A percentile compares a stretch with the other conserved stretches of the same genome.
Evolutionary conservation across 768 basidiomycete species (phyloP).

Genomic region (Amanita muscaria): DNA sequence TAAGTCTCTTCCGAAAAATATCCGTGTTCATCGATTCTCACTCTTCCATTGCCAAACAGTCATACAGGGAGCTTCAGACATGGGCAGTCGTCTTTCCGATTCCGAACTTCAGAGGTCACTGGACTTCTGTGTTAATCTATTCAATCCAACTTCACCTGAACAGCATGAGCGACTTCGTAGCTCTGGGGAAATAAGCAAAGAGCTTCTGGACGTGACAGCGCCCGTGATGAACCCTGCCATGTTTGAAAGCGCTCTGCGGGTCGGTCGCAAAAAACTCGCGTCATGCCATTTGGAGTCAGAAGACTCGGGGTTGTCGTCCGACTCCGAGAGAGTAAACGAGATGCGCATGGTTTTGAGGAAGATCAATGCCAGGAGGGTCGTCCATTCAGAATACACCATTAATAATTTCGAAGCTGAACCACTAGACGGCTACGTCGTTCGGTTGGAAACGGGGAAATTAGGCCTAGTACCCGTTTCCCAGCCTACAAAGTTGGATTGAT

Average conservation of each 20-base stretch:
- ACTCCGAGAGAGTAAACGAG: constrained; percentile 30
- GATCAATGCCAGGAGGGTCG: constrained; percentile 60
- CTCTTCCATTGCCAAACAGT: constrained; percentile 31
- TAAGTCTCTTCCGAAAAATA: constrained; percentile 17
- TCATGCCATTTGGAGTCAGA: constrained; percentile 14
- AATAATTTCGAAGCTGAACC: constrained; percentile 63
- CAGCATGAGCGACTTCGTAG: constrained; percentile 37
- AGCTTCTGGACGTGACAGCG: constrained; percentile 44
- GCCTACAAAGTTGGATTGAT: not conserved
- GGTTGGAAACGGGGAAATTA: constrained; percentile 44
- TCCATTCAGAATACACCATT: constrained; percentile 59
- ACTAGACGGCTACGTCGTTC: constrained; percentile 49
- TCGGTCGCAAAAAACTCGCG: constrained; percentile 14
- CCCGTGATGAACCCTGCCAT: constrained; percentile 39
- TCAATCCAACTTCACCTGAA: constrained; percentile 60
- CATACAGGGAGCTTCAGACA: constrained; percentile 73
- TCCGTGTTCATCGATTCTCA: not conserved
- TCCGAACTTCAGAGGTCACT: constrained; percentile 66
- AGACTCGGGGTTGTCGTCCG: constrained; percentile 12
- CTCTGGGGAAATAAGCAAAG: constrained; percentile 21
- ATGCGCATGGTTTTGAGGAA: constrained; percentile 53
- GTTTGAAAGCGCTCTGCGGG: constrained; percentile 27
- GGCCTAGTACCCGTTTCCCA: constrained; percentile 36
- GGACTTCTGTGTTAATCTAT: constrained; percentile 69
- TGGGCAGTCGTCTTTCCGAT: constrained; percentile 64